phyloP scores from a whole-genome alignment of 1,284 basidiomycete species.

The Cutaneotrichosporon curvatum region DNA sequence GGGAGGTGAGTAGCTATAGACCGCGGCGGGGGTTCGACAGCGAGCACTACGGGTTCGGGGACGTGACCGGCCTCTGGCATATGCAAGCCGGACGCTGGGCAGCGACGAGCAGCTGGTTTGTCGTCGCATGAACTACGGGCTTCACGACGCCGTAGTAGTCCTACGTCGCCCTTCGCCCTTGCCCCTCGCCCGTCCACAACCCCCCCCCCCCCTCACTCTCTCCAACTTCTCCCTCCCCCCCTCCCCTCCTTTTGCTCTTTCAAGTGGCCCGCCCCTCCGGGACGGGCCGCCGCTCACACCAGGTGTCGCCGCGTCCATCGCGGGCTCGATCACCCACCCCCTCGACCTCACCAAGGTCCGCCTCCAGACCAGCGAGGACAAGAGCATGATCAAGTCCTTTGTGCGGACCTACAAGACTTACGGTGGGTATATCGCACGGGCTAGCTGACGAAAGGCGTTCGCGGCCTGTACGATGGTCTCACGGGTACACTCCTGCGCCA shows the following conservation, averaged over 20 bases:
- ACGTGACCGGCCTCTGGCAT: not conserved
- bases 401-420: conserved; percentile 56
- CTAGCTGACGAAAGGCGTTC: conserved; percentile 50
- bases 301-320: conserved; percentile 72
- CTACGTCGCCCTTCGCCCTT: no score
- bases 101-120: no score
- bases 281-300: not conserved
- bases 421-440: conserved; percentile 26
- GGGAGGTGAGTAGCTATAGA: conserved; percentile 64
- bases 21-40: not conserved
- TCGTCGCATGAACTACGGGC: not conserved
- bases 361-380: conserved; percentile 77
- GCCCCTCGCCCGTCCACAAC: no score
- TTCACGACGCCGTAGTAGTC: not conserved
- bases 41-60: not conserved
- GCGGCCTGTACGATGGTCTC: conserved; percentile 78
- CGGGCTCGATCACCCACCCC: conserved; percentile 73
- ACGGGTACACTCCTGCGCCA: conserved; percentile 83
- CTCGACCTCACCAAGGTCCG: conserved; percentile 82
- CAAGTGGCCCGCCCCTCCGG: not conserved
- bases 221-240: no score
- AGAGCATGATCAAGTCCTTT: conserved; percentile 71
- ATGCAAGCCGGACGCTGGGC: no score
- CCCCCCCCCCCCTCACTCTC: no score
- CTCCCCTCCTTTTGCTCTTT: not conserved